Percentiles rank a stretch among this genome's conserved stretches.
Evolutionary conservation across 345 rosid genomes (phyloP).

Genomic region (Eucalyptus camaldulensis): DNA sequence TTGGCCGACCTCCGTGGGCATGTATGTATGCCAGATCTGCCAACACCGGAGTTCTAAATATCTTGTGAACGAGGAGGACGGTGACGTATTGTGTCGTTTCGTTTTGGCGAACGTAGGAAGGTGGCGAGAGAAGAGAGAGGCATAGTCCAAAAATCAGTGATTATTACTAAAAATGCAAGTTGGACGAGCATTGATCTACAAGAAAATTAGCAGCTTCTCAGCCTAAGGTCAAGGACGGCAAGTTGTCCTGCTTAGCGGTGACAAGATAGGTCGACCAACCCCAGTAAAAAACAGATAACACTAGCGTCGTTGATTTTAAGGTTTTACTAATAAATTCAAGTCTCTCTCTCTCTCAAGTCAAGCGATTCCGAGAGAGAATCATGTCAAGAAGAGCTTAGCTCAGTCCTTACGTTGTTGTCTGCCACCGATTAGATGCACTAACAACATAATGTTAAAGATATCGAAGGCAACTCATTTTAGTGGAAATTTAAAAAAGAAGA

Average conservation of each 20-base stretch:
- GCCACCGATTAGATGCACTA: neutral
- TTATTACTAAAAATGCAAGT: neutral
- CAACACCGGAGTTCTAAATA: neutral
- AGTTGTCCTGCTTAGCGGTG: neutral
- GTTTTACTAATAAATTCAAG: neutral
- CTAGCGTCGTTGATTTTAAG: neutral
- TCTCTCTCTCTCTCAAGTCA: neutral
- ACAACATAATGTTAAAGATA: neutral
- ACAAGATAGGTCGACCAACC: neutral
- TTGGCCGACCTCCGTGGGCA: neutral
- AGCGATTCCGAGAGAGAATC: neutral
- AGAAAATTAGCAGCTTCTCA: neutral
- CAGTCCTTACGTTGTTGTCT: neutral
- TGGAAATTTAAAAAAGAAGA: no score
- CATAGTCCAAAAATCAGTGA: neutral
- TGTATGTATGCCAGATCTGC: neutral
- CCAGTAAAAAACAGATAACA: neutral
- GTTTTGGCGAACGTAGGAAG: neutral
- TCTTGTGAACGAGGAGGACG: neutral
- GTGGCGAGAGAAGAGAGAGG: neutral
- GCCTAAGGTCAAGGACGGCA: neutral
- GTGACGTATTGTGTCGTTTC: neutral
- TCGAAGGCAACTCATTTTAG: neutral
- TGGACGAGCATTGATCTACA: neutral
- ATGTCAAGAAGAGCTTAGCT: neutral